Evolutionary conservation across 176 grass and related monocot genomes (phyloP), one percentile per base, ranked within the genome.

Genomic region (Musa troglodytarum): DNA sequence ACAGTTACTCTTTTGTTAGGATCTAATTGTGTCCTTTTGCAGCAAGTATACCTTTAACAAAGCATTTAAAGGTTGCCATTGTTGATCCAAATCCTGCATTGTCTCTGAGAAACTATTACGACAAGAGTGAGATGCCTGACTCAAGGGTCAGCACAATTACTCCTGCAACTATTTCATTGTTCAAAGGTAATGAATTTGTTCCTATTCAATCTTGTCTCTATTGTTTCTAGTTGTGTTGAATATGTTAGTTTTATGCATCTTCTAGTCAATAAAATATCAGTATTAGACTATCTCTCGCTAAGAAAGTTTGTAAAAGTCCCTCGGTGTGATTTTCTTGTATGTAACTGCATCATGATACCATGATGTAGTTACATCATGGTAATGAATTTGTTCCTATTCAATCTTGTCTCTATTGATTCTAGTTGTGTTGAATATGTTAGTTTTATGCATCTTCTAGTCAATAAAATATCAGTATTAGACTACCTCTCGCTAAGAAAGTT

Each of bases 121-220:
- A 80, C 65, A 91, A 85, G 85, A 87, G 81, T 78, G 72, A 56
- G 64, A 74, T 80, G 65, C 94, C 90, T 16, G 88, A 89, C 79
- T 89, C 90, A 43, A 98, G 90, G 80, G 94, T 98, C 73, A 98
- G 94, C 81, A 93, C 90, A 56, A 64, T 98, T 68, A 93, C 94
- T 55, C 94, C 90, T 53, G 90, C 86, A 74, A 98, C 90, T 70
- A 98, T 98, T 64, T 85, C 88, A 56, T 90, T 93, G 75, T 89
- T 98, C 54, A 84, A 79, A 89, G 94, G 94, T 98, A 88, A 73
- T 65, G 68, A 28, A 61, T 52, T 19, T 2, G 9, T 53, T 28
- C 20, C 6, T 52, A 73, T 80, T 10, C 21, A 20, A 43, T 29
- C 13, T 19, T 63, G 17, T 53, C 14, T 73, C 10, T 66, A 53